Evolutionary conservation across 2,329 filamentous ascomycete species (phyloP), one percentile per base, ranked within the genome.

Genomic region (Penicillium sp.): DNA sequence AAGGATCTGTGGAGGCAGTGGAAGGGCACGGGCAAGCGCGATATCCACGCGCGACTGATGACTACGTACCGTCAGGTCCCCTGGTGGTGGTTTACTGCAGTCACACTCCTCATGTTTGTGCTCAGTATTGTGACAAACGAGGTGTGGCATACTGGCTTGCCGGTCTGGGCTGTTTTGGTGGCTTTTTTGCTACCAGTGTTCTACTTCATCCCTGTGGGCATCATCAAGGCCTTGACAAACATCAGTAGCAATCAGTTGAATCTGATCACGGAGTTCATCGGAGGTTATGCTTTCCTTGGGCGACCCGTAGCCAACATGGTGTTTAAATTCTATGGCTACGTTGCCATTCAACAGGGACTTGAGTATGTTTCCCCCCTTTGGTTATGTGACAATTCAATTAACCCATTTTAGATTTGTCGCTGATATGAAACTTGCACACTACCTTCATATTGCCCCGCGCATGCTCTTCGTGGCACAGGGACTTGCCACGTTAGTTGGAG

Each of bases 291-390:
- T 41, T 78, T 80, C 53, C 69, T 76, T 20, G 78, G 78, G 4
- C 69, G 68, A 29, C 78, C 78, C 0, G 65, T 81, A 11, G 79
- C 77, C 31, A 81, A 79, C 56, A 80, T 81, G 79, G 82, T 88
- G 71, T 89, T 89, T 75, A 89, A 89, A 69, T 88, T 86, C 65
- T 89, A 88, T 64, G 84, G 85, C 55, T 88, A 87, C 69, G 81
- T 88, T 50, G 84, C 81, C 69, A 85, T 88, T 79, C 78, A 82
- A 4, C 84, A 88, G 69, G 85, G 84, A 2, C 75, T 88, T 40
- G 72, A 73, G 67, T 73, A 60, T 56, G 69, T 59, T 2, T 6
- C 7, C 2, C 18, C n/a, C 18, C 37, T 35, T 12, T 6, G 4
- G 4, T 11, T 6, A 18, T 27, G 18, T 23, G 29, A 27, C 29